phyloP scores from a whole-genome alignment of 306 rosid species.

The Ammopiptanthus mongolicus region DNA sequence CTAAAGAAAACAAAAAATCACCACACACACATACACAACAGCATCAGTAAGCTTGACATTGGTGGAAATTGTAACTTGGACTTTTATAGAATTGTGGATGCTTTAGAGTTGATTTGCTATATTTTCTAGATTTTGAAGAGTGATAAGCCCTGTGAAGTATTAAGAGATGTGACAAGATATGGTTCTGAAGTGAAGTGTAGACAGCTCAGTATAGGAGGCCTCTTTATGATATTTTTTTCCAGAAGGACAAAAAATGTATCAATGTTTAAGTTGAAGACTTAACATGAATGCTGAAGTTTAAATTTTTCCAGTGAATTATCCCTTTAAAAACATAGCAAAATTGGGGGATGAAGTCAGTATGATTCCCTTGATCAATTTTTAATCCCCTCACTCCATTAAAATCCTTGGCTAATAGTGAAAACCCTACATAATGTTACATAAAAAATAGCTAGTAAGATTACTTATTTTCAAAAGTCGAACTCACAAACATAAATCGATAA shows the following conservation, averaged over 20 bases:
- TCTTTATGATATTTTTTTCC: background rate
- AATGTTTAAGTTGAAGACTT: background rate
- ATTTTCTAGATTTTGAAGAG: background rate
- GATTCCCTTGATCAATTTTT: too few relatives aligned
- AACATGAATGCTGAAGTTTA: background rate
- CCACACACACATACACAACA: background rate
- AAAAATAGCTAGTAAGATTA: background rate
- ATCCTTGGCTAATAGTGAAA: background rate
- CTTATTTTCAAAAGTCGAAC: background rate
- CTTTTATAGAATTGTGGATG: background rate
- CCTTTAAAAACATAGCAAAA: background rate
- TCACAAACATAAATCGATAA: background rate
- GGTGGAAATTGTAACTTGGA: background rate
- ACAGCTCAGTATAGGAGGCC: background rate
- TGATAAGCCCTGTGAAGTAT: background rate
- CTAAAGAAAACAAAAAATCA: constrained; percentile 29
- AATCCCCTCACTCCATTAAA: background rate
- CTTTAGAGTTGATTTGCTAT: background rate
- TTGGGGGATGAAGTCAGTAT: background rate
- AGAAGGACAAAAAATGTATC: background rate
- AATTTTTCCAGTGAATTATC: background rate
- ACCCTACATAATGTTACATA: background rate
- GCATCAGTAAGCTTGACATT: background rate
- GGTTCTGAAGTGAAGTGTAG: background rate
- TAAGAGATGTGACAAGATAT: background rate